phyloP scores from a whole-genome alignment of 1,284 basidiomycete genomes.

The Malassezia globosa region DNA sequence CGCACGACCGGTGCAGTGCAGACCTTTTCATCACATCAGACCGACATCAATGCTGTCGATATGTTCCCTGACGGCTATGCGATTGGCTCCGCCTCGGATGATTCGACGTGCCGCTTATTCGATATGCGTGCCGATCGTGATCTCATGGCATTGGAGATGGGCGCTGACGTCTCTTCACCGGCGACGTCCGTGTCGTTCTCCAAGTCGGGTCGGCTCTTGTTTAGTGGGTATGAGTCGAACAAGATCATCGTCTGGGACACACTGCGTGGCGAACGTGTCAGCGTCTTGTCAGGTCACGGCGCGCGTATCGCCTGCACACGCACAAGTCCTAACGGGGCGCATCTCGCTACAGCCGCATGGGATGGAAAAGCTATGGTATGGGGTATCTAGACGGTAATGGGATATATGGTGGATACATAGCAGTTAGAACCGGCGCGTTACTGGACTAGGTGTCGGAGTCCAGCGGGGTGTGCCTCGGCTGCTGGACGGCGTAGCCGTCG shows the following conservation, averaged over 20 bases:
- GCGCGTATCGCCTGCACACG: conserved; percentile 93
- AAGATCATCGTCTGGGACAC: conserved; percentile 99
- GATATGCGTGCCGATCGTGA: conserved; percentile 95
- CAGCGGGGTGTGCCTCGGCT: conserved; percentile 16
- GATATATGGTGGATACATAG: no score
- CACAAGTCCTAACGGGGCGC: conserved; percentile 89
- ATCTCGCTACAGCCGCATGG: conserved; percentile 95
- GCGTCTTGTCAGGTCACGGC: conserved; percentile 91
- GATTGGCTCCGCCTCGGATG: conserved; percentile 96
- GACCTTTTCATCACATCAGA: conserved; percentile 96
- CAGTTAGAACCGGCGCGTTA: background rate
- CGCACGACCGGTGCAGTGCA: conserved; percentile 90
- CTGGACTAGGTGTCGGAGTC: conserved; percentile 14
- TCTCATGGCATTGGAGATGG: conserved; percentile 89
- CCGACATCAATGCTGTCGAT: conserved; percentile 95
- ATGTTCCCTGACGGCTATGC: conserved; percentile 57
- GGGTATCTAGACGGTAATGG: conserved; percentile 20
- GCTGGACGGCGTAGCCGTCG: no score
- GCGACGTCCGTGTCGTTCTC: conserved; percentile 98
- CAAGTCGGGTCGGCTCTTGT: conserved; percentile 86
- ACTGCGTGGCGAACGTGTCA: conserved; percentile 90
- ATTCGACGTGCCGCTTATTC: conserved; percentile 92
- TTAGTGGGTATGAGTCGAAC: conserved; percentile 98
- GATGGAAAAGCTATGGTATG: conserved; percentile 69
- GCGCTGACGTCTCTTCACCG: conserved; percentile 84